These are phyloP conservation scores for Podaxis pistillaris DNA, from an alignment of 768 basidiomycete genomes.

Conservation along the genomic window DNA sequence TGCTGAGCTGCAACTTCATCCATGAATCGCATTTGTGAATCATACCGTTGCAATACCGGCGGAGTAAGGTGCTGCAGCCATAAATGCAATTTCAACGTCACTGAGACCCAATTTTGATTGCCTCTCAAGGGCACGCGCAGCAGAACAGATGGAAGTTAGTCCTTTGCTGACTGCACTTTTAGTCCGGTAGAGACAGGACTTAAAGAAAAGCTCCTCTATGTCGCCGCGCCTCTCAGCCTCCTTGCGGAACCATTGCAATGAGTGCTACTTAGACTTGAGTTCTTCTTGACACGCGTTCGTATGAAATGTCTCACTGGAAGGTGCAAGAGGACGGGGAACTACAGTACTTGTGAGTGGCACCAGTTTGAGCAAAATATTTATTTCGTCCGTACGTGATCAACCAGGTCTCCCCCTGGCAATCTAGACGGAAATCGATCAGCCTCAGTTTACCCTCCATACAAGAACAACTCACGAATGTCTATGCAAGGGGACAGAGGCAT, in stretches of 20 bases:
- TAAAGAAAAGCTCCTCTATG: slow-evolving; percentile 22
- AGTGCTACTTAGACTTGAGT: slow-evolving; percentile 16
- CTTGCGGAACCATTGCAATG: slow-evolving; percentile 28
- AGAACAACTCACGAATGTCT: slow-evolving; percentile 1
- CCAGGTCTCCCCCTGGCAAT: slow-evolving; percentile 6
- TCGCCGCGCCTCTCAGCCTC: slow-evolving; percentile 22
- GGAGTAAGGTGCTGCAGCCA: slow-evolving; percentile 26
- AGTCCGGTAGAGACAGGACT: slow-evolving; percentile 21
- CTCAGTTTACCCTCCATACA: background rate
- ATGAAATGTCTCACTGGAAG: slow-evolving; percentile 11
- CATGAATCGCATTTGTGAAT: background rate
- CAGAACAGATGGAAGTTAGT: slow-evolving; percentile 28
- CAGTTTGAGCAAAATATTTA: background rate
- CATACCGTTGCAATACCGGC: slow-evolving; percentile 29
- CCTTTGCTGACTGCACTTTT: slow-evolving; percentile 18
- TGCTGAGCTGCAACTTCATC: background rate
- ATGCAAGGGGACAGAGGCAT: background rate
- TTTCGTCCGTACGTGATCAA: slow-evolving; percentile 12
- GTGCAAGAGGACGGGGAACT: slow-evolving; percentile 15
- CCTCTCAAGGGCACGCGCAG: slow-evolving; percentile 36
- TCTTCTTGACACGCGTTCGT: background rate
- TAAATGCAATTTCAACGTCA: slow-evolving; percentile 41
- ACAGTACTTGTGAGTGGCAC: background rate
- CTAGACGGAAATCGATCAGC: background rate
- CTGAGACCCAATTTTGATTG: slow-evolving; percentile 38